Evolutionary conservation across 306 rosid genomes (phyloP).

Genomic region (Ormosia semicastrata): DNA sequence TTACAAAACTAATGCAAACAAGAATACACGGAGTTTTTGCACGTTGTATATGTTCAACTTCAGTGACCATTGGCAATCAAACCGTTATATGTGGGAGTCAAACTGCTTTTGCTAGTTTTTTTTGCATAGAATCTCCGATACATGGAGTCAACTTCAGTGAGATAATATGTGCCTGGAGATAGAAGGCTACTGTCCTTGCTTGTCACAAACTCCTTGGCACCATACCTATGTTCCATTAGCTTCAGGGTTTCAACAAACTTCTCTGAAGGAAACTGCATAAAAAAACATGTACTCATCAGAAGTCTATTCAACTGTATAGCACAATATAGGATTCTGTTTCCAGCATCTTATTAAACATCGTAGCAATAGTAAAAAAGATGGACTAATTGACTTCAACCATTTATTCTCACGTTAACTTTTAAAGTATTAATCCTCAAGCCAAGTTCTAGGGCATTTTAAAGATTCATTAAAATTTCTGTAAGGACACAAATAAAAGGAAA

Average conservation of each 20-base stretch:
- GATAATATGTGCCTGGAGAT: slow-evolving; percentile 87
- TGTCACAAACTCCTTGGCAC: slow-evolving; percentile 87
- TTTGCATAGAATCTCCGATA: slow-evolving; percentile 81
- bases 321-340: background rate
- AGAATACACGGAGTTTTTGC: background rate
- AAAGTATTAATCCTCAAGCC: background rate
- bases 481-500: background rate
- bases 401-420: background rate
- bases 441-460: background rate
- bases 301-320: slow-evolving; percentile 7
- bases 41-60: slow-evolving; percentile 14
- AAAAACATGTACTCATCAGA: slow-evolving; percentile 20
- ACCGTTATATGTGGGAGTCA: slow-evolving; percentile 38
- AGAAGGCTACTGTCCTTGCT: slow-evolving; percentile 82
- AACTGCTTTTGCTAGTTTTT: slow-evolving; percentile 38
- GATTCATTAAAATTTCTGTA: background rate
- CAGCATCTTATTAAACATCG: background rate
- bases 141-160: slow-evolving; percentile 86
- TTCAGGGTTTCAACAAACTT: slow-evolving; percentile 78
- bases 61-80: slow-evolving; percentile 67
- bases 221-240: slow-evolving; percentile 96
- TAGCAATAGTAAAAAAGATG: background rate
- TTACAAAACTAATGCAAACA: slow-evolving; percentile 27
- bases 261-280: slow-evolving; percentile 72
- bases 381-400: background rate